A percentile compares a stretch with the other conserved stretches of the same genome.
phyloP scores from a whole-genome alignment of 2,329 filamentous ascomycete genomes.

The Fusarium secorum region DNA sequence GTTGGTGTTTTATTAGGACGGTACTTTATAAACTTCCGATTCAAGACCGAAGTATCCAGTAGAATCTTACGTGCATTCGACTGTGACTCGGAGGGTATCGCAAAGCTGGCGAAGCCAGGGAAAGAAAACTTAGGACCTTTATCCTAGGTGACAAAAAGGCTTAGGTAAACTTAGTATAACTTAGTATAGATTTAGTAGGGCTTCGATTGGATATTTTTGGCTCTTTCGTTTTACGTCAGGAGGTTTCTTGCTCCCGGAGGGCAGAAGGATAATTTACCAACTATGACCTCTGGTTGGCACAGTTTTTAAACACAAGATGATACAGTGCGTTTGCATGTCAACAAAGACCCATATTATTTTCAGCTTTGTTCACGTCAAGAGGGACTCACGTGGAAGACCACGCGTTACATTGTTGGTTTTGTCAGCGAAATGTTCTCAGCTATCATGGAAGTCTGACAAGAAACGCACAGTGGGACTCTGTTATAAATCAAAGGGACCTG shows the following conservation, averaged over 20 bases:
- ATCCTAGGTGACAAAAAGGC: neutral
- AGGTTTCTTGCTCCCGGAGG: neutral
- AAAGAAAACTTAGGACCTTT: neutral
- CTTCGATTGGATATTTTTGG: neutral
- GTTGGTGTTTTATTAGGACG: neutral
- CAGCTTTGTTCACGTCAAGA: neutral
- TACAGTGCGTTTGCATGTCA: too few species aligned
- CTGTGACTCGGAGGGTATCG: too few species aligned
- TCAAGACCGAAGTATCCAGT: neutral
- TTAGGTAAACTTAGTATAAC: neutral
- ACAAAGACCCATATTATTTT: neutral
- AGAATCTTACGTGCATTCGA: rapidly evolving
- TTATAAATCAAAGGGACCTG: rapidly evolving
- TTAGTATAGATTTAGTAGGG: rapidly evolving
- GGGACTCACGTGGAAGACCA: neutral
- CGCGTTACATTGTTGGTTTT: neutral
- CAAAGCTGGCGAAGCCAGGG: neutral
- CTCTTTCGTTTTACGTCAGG: rapidly evolving
- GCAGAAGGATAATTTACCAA: neutral
- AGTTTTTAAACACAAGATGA: neutral
- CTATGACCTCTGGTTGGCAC: neutral
- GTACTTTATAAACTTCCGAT: neutral
- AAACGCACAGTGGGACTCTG: neutral
- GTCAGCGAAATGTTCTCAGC: neutral
- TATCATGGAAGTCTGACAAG: too few species aligned